Base-by-base conservation (phyloP, 257 asterid genomes). In the Gentiana straminea region DNA sequence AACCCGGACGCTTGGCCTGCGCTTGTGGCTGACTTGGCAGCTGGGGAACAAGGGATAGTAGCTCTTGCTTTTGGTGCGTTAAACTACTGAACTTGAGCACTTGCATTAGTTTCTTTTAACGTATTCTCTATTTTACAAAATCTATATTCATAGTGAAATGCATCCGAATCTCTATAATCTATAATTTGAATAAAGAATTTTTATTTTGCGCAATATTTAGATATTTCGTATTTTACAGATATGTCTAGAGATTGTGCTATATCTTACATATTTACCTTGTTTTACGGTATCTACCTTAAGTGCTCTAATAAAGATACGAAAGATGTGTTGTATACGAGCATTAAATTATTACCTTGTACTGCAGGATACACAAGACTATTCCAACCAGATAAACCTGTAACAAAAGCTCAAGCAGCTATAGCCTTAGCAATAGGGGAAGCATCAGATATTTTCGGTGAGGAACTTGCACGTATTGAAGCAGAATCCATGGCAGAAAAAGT, bases 1-100 rank as follows among this genome's bases (percentile, higher is more conserved):
- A 54, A 92, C 67, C 94, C 85, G 56, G 99, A 81, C 79, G 99
- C 99, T 63, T 88, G 97, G 99, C 97, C 99, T 54, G 93, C 97
- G 50, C 70, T 92, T 66, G 94, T 64, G 51, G 95, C 97, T 62
- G 99, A 92, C 74, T 60, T 83, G 65, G 72, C 84, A 62, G 86
- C 89, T 38, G 95, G 91, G 53, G 99, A 92, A 70, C 97, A 88
- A 77, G 85, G 94, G 54, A 92, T 92, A 57, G 73, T 75, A 52
- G 77, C 97, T 67, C 79, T 88, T 41, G 95, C 97, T 61, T 81
- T 92, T 61, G 97, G 95, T 92, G 70, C 74, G 95, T 51, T 63
- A 33, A 53, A 54, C 39, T 41, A 24, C 24, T 24, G 24, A 24
- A 24, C 24, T 24, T 24, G 24, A 24, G 24, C 24, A 24, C 24